Conservation (phyloP, 371 early-diverging fungal genomes). For the Rhizopus delemar region DNA sequence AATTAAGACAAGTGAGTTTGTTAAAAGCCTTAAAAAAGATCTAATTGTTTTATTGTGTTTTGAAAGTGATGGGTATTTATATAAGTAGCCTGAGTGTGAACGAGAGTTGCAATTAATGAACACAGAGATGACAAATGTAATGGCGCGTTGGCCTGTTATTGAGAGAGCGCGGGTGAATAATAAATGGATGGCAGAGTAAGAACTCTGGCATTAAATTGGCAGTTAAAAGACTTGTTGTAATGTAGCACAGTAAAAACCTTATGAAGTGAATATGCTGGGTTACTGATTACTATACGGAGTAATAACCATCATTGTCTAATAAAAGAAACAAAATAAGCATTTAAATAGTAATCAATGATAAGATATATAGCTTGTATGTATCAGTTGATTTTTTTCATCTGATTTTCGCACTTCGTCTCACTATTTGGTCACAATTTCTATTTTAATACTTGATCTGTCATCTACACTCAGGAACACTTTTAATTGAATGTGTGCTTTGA, state of each 20-base stretch:
- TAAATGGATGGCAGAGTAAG: background rate
- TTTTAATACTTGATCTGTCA: too few relatives aligned
- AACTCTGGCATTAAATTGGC: slow-evolving; percentile 2
- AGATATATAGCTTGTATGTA: slow-evolving; percentile 3
- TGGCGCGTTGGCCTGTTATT: background rate
- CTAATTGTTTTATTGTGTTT: background rate
- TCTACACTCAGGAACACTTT: too few relatives aligned
- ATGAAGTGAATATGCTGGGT: slow-evolving; percentile 5
- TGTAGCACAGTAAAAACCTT: slow-evolving; percentile 1
- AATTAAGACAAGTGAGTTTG: background rate
- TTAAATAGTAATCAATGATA: background rate
- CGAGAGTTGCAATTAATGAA: background rate
- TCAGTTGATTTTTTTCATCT: background rate
- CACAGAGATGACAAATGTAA: background rate
- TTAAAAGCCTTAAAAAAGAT: background rate
- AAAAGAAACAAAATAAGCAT: too few relatives aligned
- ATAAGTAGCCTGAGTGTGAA: too few relatives aligned
- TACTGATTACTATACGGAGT: background rate
- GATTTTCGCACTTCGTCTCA: too few relatives aligned
- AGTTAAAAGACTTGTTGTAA: slow-evolving; percentile 1
- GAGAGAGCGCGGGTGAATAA: background rate
- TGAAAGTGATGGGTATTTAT: background rate
- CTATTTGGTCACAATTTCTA: too few relatives aligned
- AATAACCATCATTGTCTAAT: background rate
- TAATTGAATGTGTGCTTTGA: too few relatives aligned